Evolutionary conservation across 2,329 filamentous ascomycete genomes (phyloP).

Genomic region (Claviceps capensis): DNA sequence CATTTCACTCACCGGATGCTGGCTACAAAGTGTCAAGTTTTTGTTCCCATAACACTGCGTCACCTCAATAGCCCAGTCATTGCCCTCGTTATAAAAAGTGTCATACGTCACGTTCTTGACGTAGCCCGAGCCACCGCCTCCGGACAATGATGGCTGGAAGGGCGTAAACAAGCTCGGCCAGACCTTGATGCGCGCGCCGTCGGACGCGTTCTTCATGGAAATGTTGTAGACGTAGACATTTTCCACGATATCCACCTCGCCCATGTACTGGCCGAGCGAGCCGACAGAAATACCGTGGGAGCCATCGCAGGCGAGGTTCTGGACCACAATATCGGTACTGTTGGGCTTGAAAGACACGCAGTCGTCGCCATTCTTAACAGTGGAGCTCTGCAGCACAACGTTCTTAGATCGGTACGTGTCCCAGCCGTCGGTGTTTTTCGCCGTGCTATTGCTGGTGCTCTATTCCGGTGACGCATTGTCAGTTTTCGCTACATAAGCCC

Average conservation of each 20-base stretch:
- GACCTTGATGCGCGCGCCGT: slow-evolving; percentile 61
- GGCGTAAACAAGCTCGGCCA: slow-evolving; percentile 40
- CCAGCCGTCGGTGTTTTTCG: slow-evolving; percentile 54
- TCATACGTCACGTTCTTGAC: slow-evolving; percentile 58
- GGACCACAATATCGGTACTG: slow-evolving; percentile 52
- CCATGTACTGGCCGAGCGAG: slow-evolving; percentile 52
- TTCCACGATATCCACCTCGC: slow-evolving; percentile 51
- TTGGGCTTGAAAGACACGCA: slow-evolving; percentile 67
- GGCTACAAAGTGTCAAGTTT: neutral
- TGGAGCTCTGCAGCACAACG: slow-evolving; percentile 53
- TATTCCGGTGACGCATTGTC: neutral
- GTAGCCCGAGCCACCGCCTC: slow-evolving; percentile 37
- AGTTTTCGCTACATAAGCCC: neutral
- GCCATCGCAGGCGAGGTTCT: slow-evolving; percentile 53
- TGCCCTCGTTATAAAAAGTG: slow-evolving; percentile 43
- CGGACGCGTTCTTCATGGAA: slow-evolving; percentile 43
- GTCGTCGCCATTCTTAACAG: slow-evolving; percentile 52
- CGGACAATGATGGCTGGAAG: slow-evolving; percentile 37
- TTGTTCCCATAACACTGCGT: slow-evolving; percentile 1
- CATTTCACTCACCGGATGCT: neutral
- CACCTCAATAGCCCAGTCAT: slow-evolving; percentile 26
- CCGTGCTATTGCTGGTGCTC: slow-evolving; percentile 27
- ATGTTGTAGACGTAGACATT: slow-evolving; percentile 53
- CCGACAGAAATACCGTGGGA: slow-evolving; percentile 64
- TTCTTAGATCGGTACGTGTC: slow-evolving; percentile 48